A percentile compares a stretch with the other conserved stretches of the same genome.
Conservation (phyloP, 192 early-diverging fungal genomes). For the Rhizophagus clarus region DNA sequence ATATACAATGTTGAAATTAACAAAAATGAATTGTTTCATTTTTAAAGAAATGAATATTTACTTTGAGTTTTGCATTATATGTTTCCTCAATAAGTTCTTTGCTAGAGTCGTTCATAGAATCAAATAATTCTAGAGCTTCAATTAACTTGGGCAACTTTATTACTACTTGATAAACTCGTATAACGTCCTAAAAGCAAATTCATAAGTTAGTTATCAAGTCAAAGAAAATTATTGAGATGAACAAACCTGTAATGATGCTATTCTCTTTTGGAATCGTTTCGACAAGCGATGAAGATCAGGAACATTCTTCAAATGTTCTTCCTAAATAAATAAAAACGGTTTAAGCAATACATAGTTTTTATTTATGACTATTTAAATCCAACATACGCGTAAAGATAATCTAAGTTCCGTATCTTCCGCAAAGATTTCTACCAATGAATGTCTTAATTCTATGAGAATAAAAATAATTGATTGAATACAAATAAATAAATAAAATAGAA, state of each 20-base stretch:
- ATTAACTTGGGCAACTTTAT: constrained; percentile 67
- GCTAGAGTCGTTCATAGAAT: constrained; percentile 41
- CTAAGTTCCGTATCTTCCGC: constrained; percentile 53
- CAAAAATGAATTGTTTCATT: neutral
- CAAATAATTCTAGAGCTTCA: constrained; percentile 52
- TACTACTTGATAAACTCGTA: constrained; percentile 88
- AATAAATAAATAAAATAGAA: neutral
- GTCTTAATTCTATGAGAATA: constrained; percentile 56
- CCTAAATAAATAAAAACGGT: constrained; percentile 43
- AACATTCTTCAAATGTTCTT: constrained; percentile 75
- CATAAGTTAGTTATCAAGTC: too few species aligned
- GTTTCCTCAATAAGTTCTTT: constrained; percentile 55
- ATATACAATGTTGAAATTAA: neutral
- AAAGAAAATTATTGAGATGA: neutral
- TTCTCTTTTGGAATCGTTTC: constrained; percentile 79
- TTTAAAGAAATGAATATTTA: constrained; percentile 26
- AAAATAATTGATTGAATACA: too few species aligned
- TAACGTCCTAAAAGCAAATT: constrained; percentile 64
- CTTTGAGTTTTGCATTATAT: constrained; percentile 53
- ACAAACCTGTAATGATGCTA: constrained; percentile 67
- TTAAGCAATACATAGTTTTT: neutral
- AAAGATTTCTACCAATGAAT: constrained; percentile 87
- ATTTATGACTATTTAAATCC: neutral
- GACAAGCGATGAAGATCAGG: constrained; percentile 91
- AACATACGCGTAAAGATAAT: constrained; percentile 23